phyloP scores from a whole-genome alignment of 306 rosid species.

The Vicia faba region DNA sequence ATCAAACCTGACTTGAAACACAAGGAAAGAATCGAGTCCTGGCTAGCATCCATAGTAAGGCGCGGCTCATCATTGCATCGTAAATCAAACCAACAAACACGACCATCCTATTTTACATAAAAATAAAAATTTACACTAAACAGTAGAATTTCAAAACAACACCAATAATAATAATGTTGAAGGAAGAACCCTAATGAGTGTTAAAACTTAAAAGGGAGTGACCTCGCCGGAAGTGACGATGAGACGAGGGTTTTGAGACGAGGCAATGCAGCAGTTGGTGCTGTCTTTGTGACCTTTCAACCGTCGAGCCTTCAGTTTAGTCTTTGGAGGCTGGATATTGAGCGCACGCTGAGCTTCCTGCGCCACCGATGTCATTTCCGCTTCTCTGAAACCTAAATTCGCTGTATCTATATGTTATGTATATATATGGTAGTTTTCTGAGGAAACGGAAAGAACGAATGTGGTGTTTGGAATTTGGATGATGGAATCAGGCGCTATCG shows the following conservation, averaged over 20 bases:
- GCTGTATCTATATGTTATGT: not conserved
- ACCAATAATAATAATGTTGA: not conserved
- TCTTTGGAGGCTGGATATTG: not conserved
- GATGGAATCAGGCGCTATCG: too few relatives aligned
- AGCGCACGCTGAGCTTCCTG: not conserved
- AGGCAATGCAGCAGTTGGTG: conserved; percentile 76
- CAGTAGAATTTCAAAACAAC: not conserved
- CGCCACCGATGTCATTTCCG: conserved; percentile 28
- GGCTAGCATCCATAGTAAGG: conserved; percentile 65
- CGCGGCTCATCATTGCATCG: conserved; percentile 64
- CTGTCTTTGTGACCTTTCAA: conserved; percentile 75
- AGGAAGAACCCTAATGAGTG: conserved; percentile 18
- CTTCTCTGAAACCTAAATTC: conserved; percentile 10
- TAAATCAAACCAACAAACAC: conserved; percentile 95
- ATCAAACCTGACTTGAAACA: conserved; percentile 71
- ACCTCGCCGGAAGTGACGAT: conserved; percentile 87
- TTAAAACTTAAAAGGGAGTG: not conserved
- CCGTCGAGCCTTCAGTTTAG: conserved; percentile 48
- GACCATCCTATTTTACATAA: conserved; percentile 60
- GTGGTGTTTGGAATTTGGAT: not conserved
- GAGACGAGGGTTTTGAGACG: conserved; percentile 59
- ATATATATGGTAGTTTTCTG: not conserved
- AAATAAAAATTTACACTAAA: not conserved
- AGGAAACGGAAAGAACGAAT: not conserved
- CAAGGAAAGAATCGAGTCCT: conserved; percentile 68